Evolutionary conservation across 2,329 filamentous ascomycete species (phyloP), one percentile per base, ranked within the genome.

Genomic region (Epichloe glyceriae): DNA sequence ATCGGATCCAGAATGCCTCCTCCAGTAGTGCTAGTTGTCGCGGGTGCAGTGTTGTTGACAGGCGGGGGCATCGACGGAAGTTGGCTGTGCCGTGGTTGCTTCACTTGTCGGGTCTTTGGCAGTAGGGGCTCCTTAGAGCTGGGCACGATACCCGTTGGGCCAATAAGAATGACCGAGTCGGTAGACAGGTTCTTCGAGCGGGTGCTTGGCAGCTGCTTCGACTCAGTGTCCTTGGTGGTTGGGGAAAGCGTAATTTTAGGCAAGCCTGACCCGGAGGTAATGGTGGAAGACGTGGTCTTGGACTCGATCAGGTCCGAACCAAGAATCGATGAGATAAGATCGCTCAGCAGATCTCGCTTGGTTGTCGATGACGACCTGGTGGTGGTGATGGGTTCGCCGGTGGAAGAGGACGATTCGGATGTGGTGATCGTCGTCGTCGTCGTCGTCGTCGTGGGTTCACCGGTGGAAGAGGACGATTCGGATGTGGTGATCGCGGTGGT

Each of bases 401-500:
- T 47, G 4, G 55, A 46, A n/a, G 55, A 48, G 19, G 57, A 55
- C 42, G 62, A 52, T 22, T 52, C 43, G 26, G 58, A 50, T 48
- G 61, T 61, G 40, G 67, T 67, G 53, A 62, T 60, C 17, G 71
- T 73, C 22, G 22, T 26, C 6, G 59, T 73, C 22, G 22, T 26
- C 6, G 59, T 40, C 2, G 57, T 52, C 4, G 52, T 55, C 11
- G 60, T 57, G 14, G 58, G 49, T 7, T 51, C 56, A 5, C 54
- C 51, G 5, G 50, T 49, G 4, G 56, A 46, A 15, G 55, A 48
- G 19, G 57, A 55, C 42, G 62, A 52, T 22, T 52, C 43, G 22
- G 58, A 50, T 48, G 61, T 61, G 40, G 67, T 67, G 53, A 62
- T 60, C n/a, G 71, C 73, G 14, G 61, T 62, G 58, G 52, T 55